Base-by-base conservation (phyloP, 371 early-diverging fungal species). In the Amoeboaphelidium occidentale region DNA sequence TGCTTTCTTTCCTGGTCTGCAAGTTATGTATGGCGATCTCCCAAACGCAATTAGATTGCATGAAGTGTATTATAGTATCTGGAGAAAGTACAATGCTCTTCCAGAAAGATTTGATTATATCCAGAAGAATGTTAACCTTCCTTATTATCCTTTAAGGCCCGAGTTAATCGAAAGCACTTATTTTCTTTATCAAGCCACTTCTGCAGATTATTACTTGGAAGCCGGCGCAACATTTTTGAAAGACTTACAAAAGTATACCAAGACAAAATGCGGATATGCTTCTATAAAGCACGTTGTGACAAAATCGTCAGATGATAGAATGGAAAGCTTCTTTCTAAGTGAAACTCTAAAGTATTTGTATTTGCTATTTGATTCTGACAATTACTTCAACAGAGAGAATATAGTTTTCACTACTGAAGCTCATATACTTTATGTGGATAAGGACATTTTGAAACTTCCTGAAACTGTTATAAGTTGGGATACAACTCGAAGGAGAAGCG, bases 91-190 rank as follows among this genome's bases (percentile, higher is more conserved):
- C 53, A 74, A 71, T 28, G 80, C 79, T 1, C 53, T 92, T 23
- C 92, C 93, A 0, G 94, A 91, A 60, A 65, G 85, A 13, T 91
- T 77, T 60, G 75, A 88, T 53, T 72, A 80, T 56, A 56, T 64
- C 27, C 49, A 63, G 4, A 69, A 75, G 49, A 58, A 62, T 1
- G 67, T 76, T 1, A 72, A 70, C 49, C 68, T 88, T 10, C 54
- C 63, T 1, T 70, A 68, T 48, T 92, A 92, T 55, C 88, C 89
- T 1, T 62, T 91, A 39, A 66, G 96, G 0, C 96, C 96, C 2
- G 96, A 94, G 57, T 78, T 91, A 53, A 66, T 85, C 21, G 96
- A 94, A 61, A 85, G 85, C 3, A 92, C 84, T 1, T 91, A 90
- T 55, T 74, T 84, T 55, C 55, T 94, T 23, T 91, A 88, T 55